Percentiles rank a stretch among this genome's conserved stretches.
These are phyloP conservation scores for Friedmanniomyces simplex DNA, from an alignment of 495 filamentous ascomycete genomes.

Conservation along the genomic window DNA sequence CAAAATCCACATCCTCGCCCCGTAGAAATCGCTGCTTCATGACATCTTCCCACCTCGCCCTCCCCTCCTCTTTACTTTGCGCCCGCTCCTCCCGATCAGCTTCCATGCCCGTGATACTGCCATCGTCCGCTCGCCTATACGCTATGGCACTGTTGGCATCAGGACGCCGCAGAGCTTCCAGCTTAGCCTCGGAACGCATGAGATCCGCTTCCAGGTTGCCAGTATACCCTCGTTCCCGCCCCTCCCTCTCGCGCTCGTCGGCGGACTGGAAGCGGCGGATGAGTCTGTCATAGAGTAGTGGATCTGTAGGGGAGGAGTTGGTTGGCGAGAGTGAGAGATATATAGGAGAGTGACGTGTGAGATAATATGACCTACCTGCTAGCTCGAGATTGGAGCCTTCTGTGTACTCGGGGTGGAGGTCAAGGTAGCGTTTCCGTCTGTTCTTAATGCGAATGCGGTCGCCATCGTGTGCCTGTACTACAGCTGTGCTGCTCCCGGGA, in stretches of 20 bases:
- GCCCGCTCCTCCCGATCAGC: constrained; percentile 43
- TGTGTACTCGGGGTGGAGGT: constrained; percentile 55
- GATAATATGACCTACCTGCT: constrained; percentile 36
- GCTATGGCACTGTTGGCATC: constrained; percentile 42
- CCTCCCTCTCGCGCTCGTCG: constrained; percentile 62
- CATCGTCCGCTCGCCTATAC: constrained; percentile 36
- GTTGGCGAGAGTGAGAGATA: background rate
- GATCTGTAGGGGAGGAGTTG: constrained; percentile 44
- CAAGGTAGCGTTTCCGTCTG: constrained; percentile 54
- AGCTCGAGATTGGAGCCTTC: constrained; percentile 48
- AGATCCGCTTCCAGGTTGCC: constrained; percentile 63
- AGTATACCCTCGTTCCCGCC: constrained; percentile 60
- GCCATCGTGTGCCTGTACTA: background rate
- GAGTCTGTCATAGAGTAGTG: constrained; percentile 67
- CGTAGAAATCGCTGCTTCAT: constrained; percentile 59
- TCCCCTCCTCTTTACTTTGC: constrained; percentile 52
- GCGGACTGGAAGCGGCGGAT: constrained; percentile 68
- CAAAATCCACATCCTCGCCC: constrained; percentile 66
- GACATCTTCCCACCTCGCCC: constrained; percentile 54
- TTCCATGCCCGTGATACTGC: constrained; percentile 48
- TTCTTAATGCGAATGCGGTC: constrained; percentile 44
- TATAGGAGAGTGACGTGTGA: background rate
- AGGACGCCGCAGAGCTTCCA: constrained; percentile 47
- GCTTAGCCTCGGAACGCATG: constrained; percentile 51
- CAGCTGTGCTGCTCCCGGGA: background rate